Evolutionary conservation across 2,329 filamentous ascomycete genomes (phyloP).

Genomic region (Fonsecaea erecta): DNA sequence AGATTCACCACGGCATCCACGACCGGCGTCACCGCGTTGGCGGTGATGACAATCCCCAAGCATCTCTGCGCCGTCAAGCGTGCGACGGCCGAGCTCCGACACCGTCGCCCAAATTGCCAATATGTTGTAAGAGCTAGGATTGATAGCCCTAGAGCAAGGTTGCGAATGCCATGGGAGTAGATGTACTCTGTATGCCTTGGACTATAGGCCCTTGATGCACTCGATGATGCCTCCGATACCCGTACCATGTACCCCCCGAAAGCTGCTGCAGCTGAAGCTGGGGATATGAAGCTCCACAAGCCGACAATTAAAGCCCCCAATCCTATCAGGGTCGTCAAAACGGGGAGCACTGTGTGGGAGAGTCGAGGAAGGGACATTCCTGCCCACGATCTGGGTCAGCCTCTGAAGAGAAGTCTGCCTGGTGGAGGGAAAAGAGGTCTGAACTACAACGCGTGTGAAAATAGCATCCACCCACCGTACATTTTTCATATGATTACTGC

Average conservation of each 20-base stretch:
- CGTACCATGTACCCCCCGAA: conserved; percentile 24
- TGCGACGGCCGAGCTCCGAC: conserved; percentile 1
- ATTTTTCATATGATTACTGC: neutral
- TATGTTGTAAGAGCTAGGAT: conserved; percentile 27
- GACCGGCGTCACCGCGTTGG: conserved; percentile 21
- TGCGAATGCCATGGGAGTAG: conserved; percentile 30
- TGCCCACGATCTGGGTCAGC: neutral
- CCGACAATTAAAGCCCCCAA: conserved; percentile 27
- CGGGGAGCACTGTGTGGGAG: conserved; percentile 6
- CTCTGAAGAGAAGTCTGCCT: neutral
- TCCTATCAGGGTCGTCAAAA: conserved; percentile 27
- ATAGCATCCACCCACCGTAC: neutral
- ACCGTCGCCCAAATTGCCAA: conserved; percentile 24
- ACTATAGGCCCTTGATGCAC: neutral
- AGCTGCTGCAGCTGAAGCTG: conserved; percentile 22
- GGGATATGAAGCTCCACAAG: conserved; percentile 30
- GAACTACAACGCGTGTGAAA: neutral
- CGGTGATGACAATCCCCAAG: conserved; percentile 31
- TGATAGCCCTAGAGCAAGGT: conserved; percentile 23
- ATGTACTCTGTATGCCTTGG: conserved; percentile 20
- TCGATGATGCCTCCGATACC: neutral
- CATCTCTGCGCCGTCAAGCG: conserved; percentile 19
- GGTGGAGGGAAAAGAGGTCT: neutral
- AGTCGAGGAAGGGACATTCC: conserved; percentile 4
- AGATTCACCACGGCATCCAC: conserved; percentile 29